Evolutionary conservation across 257 asterid genomes (phyloP), one percentile per base, ranked within the genome.

Genomic region (Solanum virginianum): DNA sequence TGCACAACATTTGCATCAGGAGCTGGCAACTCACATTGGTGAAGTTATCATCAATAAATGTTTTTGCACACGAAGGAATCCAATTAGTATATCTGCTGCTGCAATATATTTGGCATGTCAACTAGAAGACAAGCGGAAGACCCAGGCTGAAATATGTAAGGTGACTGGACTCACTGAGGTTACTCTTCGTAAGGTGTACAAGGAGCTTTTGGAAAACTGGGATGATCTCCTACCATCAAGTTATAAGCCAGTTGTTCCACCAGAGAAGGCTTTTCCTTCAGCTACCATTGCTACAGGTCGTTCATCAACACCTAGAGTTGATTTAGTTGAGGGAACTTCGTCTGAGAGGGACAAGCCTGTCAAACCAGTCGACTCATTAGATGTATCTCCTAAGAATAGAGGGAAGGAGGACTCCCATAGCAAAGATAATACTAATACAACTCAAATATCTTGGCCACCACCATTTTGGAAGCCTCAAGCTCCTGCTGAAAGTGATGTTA

Each of bases 121-220:
- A 86, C 90, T 96, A 85, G 99, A 96, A 89, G 99, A 96, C 84
- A 96, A 92, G 84, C 98, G 98, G 51, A 96, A 96, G 88, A 96
- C 99, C 54, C 99, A 95, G 85, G 98, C 99, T 11, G 99, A 96
- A 88, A 96, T 96, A 85, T 96, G 98, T 90, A 96, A 96, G 90
- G 99, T 96, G 22, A 96, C 99, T 1, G 99, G 99, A 84, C 97
- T 96, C 39, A 96, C 98, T 3, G 99, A 96, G 92, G 99, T 95
- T 89, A 96, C 99, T 53, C 90, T 96, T 17, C 95, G 99, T 1
- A 96, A 96, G 89, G 99, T 96, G 51, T 95, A 96, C 91, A 96
- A 96, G 87, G 98, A 96, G 89, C 93, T 96, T 2, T 80, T 96
- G 62, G 99, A 96, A 83, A 96, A 96, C 83, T 95, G 97, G 98